Evolutionary conservation across 2,329 filamentous ascomycete genomes (phyloP).

Genomic region (Dactylella cylindrospora): DNA sequence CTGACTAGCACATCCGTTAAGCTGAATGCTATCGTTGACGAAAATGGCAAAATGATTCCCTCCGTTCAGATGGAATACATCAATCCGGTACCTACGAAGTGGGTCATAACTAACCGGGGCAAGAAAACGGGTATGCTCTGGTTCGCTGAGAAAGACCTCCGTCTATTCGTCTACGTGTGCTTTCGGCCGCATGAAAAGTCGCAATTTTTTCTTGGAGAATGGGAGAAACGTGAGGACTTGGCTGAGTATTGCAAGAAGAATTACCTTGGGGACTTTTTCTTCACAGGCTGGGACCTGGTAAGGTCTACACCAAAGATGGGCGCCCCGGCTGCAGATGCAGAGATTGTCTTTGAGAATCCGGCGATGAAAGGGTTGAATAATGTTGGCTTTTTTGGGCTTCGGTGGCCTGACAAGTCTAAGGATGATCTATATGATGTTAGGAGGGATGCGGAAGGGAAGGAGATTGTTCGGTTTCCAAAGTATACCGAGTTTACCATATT

Average conservation of each 20-base stretch:
- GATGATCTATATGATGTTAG: slow-evolving; percentile 11
- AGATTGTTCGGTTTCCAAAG: slow-evolving; percentile 2
- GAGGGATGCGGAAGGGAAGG: background rate
- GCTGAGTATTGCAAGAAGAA: slow-evolving; percentile 2
- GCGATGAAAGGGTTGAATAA: slow-evolving; percentile 4
- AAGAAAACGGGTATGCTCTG: slow-evolving; percentile 4
- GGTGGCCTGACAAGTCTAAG: background rate
- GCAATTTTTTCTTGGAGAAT: slow-evolving; percentile 8
- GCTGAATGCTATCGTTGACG: slow-evolving; percentile 19
- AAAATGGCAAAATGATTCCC: slow-evolving; percentile 1
- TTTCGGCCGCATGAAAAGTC: slow-evolving; percentile 5
- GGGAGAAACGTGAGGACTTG: slow-evolving; percentile 1
- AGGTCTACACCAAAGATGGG: background rate
- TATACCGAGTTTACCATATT: slow-evolving; percentile 16
- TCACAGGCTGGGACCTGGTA: slow-evolving; percentile 18
- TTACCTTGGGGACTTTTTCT: slow-evolving; percentile 6
- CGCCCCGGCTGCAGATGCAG: background rate
- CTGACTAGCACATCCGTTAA: background rate
- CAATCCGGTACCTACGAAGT: slow-evolving; percentile 8
- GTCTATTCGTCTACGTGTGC: slow-evolving; percentile 39
- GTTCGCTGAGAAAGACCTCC: slow-evolving; percentile 15
- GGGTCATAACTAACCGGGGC: too few relatives aligned
- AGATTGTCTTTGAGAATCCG: slow-evolving; percentile 20
- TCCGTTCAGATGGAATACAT: slow-evolving; percentile 14
- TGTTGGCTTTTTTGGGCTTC: slow-evolving; percentile 1